Percentiles rank a stretch among this genome's conserved stretches.
Evolutionary conservation across 2,329 filamentous ascomycete genomes (phyloP).

Genomic region (Xylaria sp.): DNA sequence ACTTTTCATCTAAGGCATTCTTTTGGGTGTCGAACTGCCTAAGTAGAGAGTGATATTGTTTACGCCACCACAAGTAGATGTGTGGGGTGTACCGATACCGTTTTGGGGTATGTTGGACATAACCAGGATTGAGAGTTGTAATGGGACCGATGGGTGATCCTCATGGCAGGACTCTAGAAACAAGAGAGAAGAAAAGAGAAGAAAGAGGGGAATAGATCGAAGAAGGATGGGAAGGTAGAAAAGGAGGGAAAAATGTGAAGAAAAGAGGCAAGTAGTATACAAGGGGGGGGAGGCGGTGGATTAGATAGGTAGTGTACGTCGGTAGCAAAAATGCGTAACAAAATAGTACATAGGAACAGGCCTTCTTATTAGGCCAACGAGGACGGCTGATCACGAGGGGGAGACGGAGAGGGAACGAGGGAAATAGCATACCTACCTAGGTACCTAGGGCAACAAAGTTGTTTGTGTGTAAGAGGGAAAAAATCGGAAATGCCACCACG

Average conservation of each 20-base stretch:
- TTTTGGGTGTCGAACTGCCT: slow-evolving; percentile 22
- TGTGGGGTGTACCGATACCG: slow-evolving; percentile 39
- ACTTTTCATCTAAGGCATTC: slow-evolving; percentile 14
- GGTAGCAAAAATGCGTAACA: slow-evolving; percentile 39
- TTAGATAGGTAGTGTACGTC: slow-evolving; percentile 45
- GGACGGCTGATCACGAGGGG: slow-evolving; percentile 39
- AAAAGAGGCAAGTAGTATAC: slow-evolving; percentile 42
- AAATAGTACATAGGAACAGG: slow-evolving; percentile 32
- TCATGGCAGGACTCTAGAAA: slow-evolving; percentile 32
- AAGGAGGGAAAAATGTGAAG: slow-evolving; percentile 41
- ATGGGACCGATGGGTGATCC: slow-evolving; percentile 28
- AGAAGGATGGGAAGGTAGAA: slow-evolving; percentile 29
- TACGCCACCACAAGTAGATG: slow-evolving; percentile 31
- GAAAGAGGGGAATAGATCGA: slow-evolving; percentile 20
- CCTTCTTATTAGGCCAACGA: slow-evolving; percentile 44
- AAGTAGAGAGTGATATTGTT: slow-evolving; percentile 26
- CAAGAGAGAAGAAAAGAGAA: slow-evolving; percentile 21
- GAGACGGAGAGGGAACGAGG: slow-evolving; percentile 38
- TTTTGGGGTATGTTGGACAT: slow-evolving; percentile 40
- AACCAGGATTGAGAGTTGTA: slow-evolving; percentile 35
- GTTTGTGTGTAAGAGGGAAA: slow-evolving; percentile 39
- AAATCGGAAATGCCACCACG: slow-evolving; percentile 41
- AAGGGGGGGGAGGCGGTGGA: slow-evolving; percentile 47
- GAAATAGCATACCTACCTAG: no score
- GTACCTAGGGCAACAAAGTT: slow-evolving; percentile 3